Conservation (phyloP, 176 grass and related monocot genomes). For the Carex parvula region DNA sequence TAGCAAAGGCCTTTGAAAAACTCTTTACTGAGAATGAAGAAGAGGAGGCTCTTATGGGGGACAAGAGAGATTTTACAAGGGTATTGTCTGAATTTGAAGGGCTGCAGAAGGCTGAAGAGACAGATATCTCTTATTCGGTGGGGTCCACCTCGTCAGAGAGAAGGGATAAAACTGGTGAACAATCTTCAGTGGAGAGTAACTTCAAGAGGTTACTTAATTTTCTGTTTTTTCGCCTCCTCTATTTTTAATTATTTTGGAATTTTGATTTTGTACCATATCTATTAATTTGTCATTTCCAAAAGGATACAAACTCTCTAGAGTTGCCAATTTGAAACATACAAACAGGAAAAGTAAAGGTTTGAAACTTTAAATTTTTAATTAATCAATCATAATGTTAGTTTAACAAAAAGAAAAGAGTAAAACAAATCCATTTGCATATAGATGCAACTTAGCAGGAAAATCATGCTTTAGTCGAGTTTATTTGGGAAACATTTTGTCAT, state of each 20-base stretch:
- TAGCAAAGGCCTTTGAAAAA: slow-evolving; percentile 25
- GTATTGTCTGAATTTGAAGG: slow-evolving; percentile 4
- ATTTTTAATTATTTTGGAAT: background rate
- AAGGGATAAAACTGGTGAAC: background rate
- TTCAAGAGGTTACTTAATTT: slow-evolving; percentile 17
- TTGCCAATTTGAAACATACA: background rate
- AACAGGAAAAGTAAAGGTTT: background rate
- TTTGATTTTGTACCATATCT: background rate
- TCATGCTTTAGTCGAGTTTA: background rate
- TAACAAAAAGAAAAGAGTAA: background rate
- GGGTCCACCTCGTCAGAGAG: slow-evolving; percentile 25
- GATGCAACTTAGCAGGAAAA: background rate
- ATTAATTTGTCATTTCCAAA: background rate
- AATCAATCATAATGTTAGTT: background rate
- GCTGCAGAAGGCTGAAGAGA: background rate
- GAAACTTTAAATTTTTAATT: background rate
- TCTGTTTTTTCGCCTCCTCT: background rate
- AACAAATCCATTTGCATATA: background rate
- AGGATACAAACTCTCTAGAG: background rate
- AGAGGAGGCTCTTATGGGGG: background rate
- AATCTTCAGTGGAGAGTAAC: slow-evolving; percentile 35
- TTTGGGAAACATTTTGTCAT: background rate
- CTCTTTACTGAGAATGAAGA: slow-evolving; percentile 9
- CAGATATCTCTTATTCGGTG: background rate
- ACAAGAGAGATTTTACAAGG: background rate